Evolutionary conservation across 2,329 filamentous ascomycete species (phyloP).

Genomic region (Beauveria varroae): DNA sequence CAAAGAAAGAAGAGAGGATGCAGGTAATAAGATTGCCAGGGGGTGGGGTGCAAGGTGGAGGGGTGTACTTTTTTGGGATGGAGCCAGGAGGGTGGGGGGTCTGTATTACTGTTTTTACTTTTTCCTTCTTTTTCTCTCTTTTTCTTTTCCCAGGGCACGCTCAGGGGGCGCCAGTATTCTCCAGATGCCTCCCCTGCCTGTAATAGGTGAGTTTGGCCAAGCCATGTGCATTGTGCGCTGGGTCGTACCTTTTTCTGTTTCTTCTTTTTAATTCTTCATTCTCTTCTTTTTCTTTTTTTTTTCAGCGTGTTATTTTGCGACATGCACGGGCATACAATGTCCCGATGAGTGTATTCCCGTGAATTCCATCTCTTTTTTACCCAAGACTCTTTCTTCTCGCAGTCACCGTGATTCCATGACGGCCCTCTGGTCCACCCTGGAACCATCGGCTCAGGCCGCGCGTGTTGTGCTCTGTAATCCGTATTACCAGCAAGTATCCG

Average conservation of each 20-base stretch:
- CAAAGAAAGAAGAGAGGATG: background rate
- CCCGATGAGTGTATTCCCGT: too few relatives aligned
- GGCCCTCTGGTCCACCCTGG: background rate
- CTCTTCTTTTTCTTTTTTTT: background rate
- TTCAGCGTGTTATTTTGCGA: background rate
- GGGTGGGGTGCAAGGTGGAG: background rate
- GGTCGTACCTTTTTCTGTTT: background rate
- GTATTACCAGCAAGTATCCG: background rate
- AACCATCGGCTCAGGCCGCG: slow-evolving; percentile 1
- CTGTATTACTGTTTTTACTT: background rate
- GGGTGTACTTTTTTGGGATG: background rate
- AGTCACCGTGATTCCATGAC: background rate
- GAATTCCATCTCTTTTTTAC: too few relatives aligned
- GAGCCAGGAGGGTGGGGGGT: background rate
- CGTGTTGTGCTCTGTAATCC: too few relatives aligned
- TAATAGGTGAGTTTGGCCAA: background rate
- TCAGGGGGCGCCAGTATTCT: too few relatives aligned
- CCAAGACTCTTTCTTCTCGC: background rate
- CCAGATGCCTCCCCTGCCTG: too few relatives aligned
- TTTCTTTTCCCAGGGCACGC: background rate
- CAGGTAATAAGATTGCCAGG: slow-evolving; percentile 1
- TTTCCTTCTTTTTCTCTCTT: background rate
- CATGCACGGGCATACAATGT: too few relatives aligned
- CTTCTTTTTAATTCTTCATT: background rate
- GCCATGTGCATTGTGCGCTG: background rate